Percentiles rank a stretch among this genome's conserved stretches.
Conservation (phyloP, 2,329 filamentous ascomycete species). For the Lachnellula subtilissima region DNA sequence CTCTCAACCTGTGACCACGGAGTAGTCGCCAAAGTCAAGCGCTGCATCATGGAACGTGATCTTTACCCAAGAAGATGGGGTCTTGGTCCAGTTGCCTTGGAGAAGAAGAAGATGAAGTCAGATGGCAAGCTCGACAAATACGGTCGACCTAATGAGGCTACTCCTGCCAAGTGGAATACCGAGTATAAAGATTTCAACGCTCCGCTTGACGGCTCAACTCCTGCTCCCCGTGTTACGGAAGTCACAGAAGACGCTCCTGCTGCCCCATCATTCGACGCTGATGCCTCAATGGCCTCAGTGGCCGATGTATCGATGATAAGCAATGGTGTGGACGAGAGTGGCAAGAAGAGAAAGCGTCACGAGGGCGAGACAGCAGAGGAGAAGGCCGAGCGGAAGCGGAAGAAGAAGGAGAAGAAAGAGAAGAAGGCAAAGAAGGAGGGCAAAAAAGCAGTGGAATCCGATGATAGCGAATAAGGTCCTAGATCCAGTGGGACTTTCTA, state of each 20-base stretch:
- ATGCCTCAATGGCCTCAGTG: conserved; percentile 27
- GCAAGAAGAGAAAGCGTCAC: conserved; percentile 76
- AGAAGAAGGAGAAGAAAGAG: conserved; percentile 48
- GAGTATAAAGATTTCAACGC: conserved; percentile 88
- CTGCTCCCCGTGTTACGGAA: conserved; percentile 38
- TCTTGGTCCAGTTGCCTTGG: conserved; percentile 81
- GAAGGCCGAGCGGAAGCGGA: conserved; percentile 48
- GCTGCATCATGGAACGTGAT: conserved; percentile 99
- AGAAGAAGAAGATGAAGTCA: conserved; percentile 99
- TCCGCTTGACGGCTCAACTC: conserved; percentile 37
- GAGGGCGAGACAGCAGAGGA: conserved; percentile 69
- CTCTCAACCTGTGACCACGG: conserved; percentile 96
- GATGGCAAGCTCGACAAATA: conserved; percentile 98
- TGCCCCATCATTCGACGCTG: conserved; percentile 34
- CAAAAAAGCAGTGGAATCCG: conserved; percentile 32
- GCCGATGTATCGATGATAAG: conserved; percentile 42
- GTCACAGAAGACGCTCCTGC: conserved; percentile 38
- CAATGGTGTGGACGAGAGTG: conserved; percentile 49
- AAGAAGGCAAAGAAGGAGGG: conserved; percentile 45
- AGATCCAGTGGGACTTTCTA: conserved; percentile 27
- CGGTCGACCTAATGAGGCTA: conserved; percentile 85
- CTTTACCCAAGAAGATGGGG: conserved; percentile 97
- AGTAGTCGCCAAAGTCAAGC: conserved; percentile 97
- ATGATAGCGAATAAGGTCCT: conserved; percentile 43
- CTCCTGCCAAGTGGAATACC: conserved; percentile 85